Base-by-base conservation (phyloP, 176 grass and related monocot species). In the Rhynchospora tenuis region DNA sequence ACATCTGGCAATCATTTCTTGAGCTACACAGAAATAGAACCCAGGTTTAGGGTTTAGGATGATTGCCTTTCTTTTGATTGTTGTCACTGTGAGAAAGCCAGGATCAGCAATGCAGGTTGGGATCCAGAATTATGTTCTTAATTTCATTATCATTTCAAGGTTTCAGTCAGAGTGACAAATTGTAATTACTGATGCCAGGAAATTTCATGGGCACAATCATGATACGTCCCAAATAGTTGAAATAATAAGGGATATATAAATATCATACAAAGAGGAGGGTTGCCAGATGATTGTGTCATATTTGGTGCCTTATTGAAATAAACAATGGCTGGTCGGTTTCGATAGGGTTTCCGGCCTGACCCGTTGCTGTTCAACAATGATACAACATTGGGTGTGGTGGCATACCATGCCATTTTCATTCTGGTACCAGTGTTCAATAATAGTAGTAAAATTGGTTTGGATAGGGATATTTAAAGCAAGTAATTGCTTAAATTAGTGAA, bases 371-470 rank as follows among this genome's bases (percentile, higher is more conserved):
- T 47, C 12, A 75, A 54, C 27, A 76, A 16, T 28, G 73, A 76
- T 48, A 31, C 13, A 29, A 9, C 7, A 31, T 19, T 31, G 47
- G 47, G 12, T 76, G 47, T 16, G 24, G 73, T 76, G 6, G 23
- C n/a, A 76, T 46, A 76, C 73, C 73, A 76, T 55, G 73, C 73
- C 50, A 76, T 76, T 76, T 55, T 76, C 73, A 55, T 76, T 76
- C 29, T 48, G 73, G 50, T 19, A 76, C 15, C 15, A 54, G 14
- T 76, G 5, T 54, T 52, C 9, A 9, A 76, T 76, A 76, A 76
- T 27, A 76, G 24, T 76, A 54, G 48, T 76, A 54, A 76, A 19
- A 13, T 55, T 55, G 24, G 14, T 76, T 55, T 29, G 13, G 15
- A 76, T 46, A 55, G 23, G 27, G 3, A 74, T 81, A 82, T 28